Base-by-base conservation (phyloP, 495 filamentous ascomycete species). In the Penicillium steckii region DNA sequence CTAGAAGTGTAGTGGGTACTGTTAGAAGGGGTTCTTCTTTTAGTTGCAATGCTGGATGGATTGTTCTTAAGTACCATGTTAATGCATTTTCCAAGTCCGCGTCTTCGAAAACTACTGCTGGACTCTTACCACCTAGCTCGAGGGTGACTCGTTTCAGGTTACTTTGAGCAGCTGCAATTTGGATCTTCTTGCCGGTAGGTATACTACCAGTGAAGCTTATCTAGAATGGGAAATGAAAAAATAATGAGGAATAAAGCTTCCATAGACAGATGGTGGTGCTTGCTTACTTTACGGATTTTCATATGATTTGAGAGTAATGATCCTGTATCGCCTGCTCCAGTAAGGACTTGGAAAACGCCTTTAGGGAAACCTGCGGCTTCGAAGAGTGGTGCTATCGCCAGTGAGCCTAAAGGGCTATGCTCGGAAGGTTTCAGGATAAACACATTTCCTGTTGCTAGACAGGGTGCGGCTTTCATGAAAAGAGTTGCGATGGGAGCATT, bases 91-190 rank as follows among this genome's bases (percentile, higher is more conserved):
- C 80, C 18, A 95, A 69, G 63, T 96, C 89, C 1, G 96, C 90
- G 66, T 97, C 93, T 10, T 77, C 80, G 46, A 91, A 80, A 15
- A 97, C 79, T 59, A 96, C 96, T 8, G 92, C 92, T 2, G 92
- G 89, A 65, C 96, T 93, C 55, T 97, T 97, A 32, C 92, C 92
- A 26, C 92, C 92, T 8, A 96, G 83, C 59, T 97, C 92, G 2
- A 97, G 80, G 2, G 89, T 87, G 21, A 97, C 88, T 8, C 38
- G 18, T n/a, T 41, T 41, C 33, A 80, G 61, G 45, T 79, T 78
- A 15, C 53, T 66, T 46, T 68, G 65, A 1, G 68, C 68, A 4
- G 74, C 56, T 3, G 35, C 22, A 17, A 29, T 35, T 40, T 54
- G 49, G 18, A 60, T 41, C 9, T 44, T 53, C 23, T 48, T 35